Base-by-base conservation (phyloP, 1,139 yeast genomes). In the Scheffersomyces cryptocercus region DNA sequence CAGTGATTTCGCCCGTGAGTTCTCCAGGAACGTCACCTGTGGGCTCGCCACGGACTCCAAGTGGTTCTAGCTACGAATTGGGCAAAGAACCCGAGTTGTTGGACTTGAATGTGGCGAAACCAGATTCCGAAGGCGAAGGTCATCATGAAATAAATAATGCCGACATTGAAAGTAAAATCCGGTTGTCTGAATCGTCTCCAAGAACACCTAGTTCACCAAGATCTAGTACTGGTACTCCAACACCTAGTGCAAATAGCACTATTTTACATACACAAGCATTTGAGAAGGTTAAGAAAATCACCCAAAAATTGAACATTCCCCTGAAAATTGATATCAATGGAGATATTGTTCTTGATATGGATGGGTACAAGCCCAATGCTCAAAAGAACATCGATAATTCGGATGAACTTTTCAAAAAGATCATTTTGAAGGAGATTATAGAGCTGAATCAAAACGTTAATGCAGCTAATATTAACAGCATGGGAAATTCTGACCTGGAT, bases 321-420 rank as follows among this genome's bases (percentile, higher is more conserved):
- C 85, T 95, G 15, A 89, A 85, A 53, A 79, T 91, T 35, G 96
- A 89, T 51, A 84, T 86, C 51, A 88, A 89, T 56, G 99, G 99
- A 10, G 97, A 91, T 59, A 77, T 95, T 58, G 81, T 91, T 38
- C 70, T 95, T 39, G 99, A 95, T 67, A 88, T 93, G 85, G 96
- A 90, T 55, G 99, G 99, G 24, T 95, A 95, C 67, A 93, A 91
- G 65, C 88, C 96, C 29, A 88, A 85, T 53, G 84, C 86, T 31
- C 75, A 73, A 50, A 81, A 83, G 51, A 88, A 85, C 58, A 78
- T 82, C 37, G 82, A 82, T 40, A 82, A 79, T 52, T 79, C 89
- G 0, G 89, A 84, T 54, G 84, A 83, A 45, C 72, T 86, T 39
- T 81, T 93, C 49, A 83, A 84, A 53, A 83, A 84, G 53, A 73